Percentiles rank a stretch among this genome's conserved stretches.
phyloP scores from a whole-genome alignment of 2,329 filamentous ascomycete species.

The Cercospora brassicicola region DNA sequence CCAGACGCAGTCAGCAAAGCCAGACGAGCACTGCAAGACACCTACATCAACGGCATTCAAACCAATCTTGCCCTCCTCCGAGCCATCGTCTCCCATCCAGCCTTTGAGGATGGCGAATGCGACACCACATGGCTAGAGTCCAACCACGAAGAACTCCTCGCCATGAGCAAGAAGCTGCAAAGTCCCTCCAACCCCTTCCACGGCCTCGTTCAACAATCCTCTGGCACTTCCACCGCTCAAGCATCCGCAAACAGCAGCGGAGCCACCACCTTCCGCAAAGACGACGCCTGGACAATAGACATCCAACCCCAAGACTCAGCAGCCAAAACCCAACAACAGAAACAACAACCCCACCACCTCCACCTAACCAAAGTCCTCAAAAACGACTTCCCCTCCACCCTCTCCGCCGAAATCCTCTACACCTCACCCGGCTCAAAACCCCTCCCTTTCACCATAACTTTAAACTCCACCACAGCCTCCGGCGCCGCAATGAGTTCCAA shows the following conservation, averaged over 20 bases:
- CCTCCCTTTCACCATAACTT: conserved; percentile 44
- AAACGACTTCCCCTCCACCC: conserved; percentile 60
- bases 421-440: conserved; percentile 43
- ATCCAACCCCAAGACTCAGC: conserved; percentile 18
- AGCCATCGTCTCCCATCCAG: conserved; percentile 53
- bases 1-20: conserved; percentile 55
- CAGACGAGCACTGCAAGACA: conserved; percentile 56
- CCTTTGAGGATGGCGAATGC: conserved; percentile 52
- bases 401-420: conserved; percentile 56
- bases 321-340: background rate
- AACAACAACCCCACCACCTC: conserved; percentile 51
- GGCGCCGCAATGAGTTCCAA: conserved; percentile 38
- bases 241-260: conserved; percentile 39
- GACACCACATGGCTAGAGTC: conserved; percentile 61
- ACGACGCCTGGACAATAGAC: conserved; percentile 30
- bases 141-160: conserved; percentile 47
- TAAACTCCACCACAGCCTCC: conserved; percentile 49
- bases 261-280: conserved; percentile 49
- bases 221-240: conserved; percentile 35
- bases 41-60: conserved; percentile 56
- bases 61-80: conserved; percentile 59
- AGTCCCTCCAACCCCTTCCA: conserved; percentile 28
- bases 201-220: conserved; percentile 24
- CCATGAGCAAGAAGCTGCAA: conserved; percentile 21
- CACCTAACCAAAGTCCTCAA: conserved; percentile 55